Percentiles rank a stretch among this genome's conserved stretches.
phyloP scores from a whole-genome alignment of 2,329 filamentous ascomycete species.

The Claviceps arundinis region DNA sequence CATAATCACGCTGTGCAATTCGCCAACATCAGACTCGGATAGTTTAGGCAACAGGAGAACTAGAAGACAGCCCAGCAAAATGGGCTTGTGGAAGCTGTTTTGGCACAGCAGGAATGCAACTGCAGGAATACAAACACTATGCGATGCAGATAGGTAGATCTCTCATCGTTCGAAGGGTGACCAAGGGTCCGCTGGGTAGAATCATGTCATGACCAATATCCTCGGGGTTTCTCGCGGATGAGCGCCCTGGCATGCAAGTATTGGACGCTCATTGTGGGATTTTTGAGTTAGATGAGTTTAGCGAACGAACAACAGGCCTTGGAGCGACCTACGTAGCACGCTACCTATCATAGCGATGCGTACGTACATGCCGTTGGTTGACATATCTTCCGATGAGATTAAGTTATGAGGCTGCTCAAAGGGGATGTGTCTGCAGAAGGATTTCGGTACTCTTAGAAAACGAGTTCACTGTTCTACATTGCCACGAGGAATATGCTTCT shows the following conservation, averaged over 20 bases:
- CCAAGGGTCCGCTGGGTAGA: constrained; percentile 53
- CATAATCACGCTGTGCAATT: too few species aligned
- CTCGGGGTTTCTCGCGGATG: constrained; percentile 57
- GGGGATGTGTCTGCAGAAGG: too few species aligned
- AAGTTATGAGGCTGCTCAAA: too few species aligned
- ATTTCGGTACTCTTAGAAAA: too few species aligned
- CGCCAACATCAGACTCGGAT: too few species aligned
- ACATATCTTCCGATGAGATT: too few species aligned
- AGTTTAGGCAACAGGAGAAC: constrained; percentile 18
- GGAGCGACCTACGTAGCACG: constrained; percentile 45
- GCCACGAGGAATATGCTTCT: constrained; percentile 59
- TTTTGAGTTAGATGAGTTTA: constrained; percentile 62
- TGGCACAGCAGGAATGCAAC: too few species aligned
- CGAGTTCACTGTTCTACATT: constrained; percentile 38
- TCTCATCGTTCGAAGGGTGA: constrained; percentile 42
- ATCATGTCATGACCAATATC: constrained; percentile 46
- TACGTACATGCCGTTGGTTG: constrained; percentile 19
- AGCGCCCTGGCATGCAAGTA: constrained; percentile 54
- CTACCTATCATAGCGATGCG: too few species aligned
- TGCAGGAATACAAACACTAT: too few species aligned
- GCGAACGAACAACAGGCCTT: constrained; percentile 56
- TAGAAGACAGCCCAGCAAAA: constrained; percentile 62
- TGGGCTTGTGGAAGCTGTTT: constrained; percentile 29
- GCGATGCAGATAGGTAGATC: constrained; percentile 43
- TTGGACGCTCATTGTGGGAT: constrained; percentile 53